Evolutionary conservation across 208 protist genomes (phyloP).

Genomic region (Acanthamoeba culbertsoni): DNA sequence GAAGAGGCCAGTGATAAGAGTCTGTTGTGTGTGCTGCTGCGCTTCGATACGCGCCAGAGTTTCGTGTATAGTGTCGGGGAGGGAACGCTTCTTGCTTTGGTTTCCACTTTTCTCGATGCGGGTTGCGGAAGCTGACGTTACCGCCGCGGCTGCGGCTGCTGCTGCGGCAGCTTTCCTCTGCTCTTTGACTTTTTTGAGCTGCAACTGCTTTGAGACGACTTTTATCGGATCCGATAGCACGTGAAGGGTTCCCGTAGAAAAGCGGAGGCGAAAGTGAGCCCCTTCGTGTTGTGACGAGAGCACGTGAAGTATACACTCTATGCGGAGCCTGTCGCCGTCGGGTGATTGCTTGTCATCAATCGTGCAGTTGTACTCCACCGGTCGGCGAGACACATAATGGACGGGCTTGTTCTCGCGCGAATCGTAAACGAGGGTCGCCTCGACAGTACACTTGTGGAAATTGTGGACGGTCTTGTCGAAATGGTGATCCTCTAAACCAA

Average conservation of each 20-base stretch:
- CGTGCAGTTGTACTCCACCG: constrained; percentile 36
- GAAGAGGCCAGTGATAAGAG: background rate
- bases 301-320: constrained; percentile 1
- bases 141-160: background rate
- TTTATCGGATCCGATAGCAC: background rate
- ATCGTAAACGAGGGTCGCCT: constrained; percentile 24
- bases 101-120: background rate
- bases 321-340: background rate
- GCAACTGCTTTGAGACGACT: constrained; percentile 7
- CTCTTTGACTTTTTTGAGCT: constrained; percentile 6
- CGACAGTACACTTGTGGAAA: background rate
- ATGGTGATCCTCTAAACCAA: background rate
- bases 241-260: background rate
- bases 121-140: background rate
- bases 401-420: background rate
- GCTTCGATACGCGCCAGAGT: constrained; percentile 5
- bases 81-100: background rate
- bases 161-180: background rate
- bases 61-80: background rate
- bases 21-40: background rate
- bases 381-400: background rate
- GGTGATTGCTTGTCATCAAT: background rate
- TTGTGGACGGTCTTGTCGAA: background rate
- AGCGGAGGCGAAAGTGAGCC: constrained; percentile 1
- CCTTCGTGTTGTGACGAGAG: constrained; percentile 34